Conservation (phyloP, 2,329 filamentous ascomycete genomes). For the Claviceps humidiphila region DNA sequence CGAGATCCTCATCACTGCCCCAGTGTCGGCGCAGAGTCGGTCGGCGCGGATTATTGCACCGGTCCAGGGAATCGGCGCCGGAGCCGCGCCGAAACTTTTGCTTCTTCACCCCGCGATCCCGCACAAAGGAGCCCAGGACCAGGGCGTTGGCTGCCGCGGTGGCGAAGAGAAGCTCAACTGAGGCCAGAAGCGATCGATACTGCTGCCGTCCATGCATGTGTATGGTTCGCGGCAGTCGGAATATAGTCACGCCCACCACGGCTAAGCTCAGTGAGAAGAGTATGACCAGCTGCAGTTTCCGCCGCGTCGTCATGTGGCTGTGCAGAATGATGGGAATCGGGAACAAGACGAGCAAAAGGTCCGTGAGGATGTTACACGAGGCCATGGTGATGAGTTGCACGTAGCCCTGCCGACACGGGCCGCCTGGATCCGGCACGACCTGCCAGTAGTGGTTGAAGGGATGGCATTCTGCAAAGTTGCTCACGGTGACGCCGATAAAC, state of each 20-base stretch:
- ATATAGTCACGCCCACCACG: slow-evolving; percentile 67
- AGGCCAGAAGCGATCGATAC: slow-evolving; percentile 77
- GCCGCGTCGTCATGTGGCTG: slow-evolving; percentile 61
- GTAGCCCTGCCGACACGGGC: slow-evolving; percentile 74
- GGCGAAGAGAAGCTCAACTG: slow-evolving; percentile 79
- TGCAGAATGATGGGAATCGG: slow-evolving; percentile 78
- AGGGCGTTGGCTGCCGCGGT: slow-evolving; percentile 78
- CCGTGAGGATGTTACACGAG: slow-evolving; percentile 76
- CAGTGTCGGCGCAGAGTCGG: slow-evolving; percentile 51
- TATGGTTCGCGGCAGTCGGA: slow-evolving; percentile 71
- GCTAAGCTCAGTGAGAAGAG: slow-evolving; percentile 77
- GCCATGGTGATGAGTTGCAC: slow-evolving; percentile 83
- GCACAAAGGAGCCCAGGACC: slow-evolving; percentile 82
- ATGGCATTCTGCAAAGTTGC: slow-evolving; percentile 71
- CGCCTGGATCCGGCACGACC: slow-evolving; percentile 72
- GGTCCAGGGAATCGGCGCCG: slow-evolving; percentile 49
- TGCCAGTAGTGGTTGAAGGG: slow-evolving; percentile 68
- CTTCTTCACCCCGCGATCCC: slow-evolving; percentile 84
- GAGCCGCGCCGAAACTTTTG: slow-evolving; percentile 61
- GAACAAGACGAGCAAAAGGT: slow-evolving; percentile 74
- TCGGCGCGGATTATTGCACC: slow-evolving; percentile 23
- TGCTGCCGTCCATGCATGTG: slow-evolving; percentile 60
- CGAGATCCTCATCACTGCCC: slow-evolving; percentile 86
- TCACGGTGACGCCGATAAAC: slow-evolving; percentile 67
- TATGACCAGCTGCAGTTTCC: slow-evolving; percentile 65